Percentiles rank a stretch among this genome's conserved stretches.
Conservation (phyloP, 371 early-diverging fungal species). For the Apophysomyces sp. region DNA sequence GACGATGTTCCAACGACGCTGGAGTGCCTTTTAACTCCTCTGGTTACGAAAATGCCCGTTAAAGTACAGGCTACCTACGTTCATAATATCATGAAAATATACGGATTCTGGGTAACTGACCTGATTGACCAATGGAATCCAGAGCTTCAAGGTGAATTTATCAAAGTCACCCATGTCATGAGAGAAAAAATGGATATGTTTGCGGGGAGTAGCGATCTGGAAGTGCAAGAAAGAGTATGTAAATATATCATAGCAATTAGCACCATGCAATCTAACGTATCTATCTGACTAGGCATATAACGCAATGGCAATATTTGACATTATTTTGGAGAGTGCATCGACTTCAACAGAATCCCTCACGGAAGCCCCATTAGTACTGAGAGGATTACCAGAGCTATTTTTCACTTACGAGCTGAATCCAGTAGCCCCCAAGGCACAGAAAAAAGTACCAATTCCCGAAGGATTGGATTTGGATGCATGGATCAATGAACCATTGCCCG, state of each 20-base stretch:
- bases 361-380: slow-evolving; percentile 35
- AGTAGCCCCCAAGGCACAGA: slow-evolving; percentile 90
- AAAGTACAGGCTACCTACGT: slow-evolving; percentile 72
- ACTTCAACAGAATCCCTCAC: slow-evolving; percentile 3
- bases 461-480: slow-evolving; percentile 83
- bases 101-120: slow-evolving; percentile 63
- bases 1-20: slow-evolving; percentile 54
- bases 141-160: slow-evolving; percentile 47
- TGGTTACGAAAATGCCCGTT: slow-evolving; percentile 55
- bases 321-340: slow-evolving; percentile 39
- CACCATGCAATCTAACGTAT: background rate
- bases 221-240: slow-evolving; percentile 81
- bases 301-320: slow-evolving; percentile 54
- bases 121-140: slow-evolving; percentile 58
- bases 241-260: background rate
- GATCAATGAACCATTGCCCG: slow-evolving; percentile 75
- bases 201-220: slow-evolving; percentile 61
- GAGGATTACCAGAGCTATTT: slow-evolving; percentile 63
- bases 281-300: slow-evolving; percentile 50
- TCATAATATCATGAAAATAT: slow-evolving; percentile 76
- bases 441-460: slow-evolving; percentile 87
- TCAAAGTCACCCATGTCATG: slow-evolving; percentile 53
- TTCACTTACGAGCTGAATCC: slow-evolving; percentile 88
- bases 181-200: slow-evolving; percentile 55
- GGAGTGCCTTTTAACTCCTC: slow-evolving; percentile 55